phyloP scores from a whole-genome alignment of 2,329 filamentous ascomycete genomes.

The Ascochyta fabae region DNA sequence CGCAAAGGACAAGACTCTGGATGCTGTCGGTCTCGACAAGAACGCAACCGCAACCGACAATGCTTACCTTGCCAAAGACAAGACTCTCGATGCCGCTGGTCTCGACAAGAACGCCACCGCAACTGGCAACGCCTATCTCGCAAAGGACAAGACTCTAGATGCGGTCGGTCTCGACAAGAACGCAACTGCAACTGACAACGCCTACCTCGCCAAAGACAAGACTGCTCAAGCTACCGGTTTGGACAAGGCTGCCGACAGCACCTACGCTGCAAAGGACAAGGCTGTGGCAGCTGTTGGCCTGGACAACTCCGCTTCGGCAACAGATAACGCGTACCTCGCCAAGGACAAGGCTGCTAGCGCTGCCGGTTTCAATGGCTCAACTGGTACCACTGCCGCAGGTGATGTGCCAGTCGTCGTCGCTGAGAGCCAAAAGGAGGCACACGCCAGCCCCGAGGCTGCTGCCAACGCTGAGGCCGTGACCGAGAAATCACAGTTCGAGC shows the following conservation, averaged over 20 bases:
- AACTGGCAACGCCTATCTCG: slow-evolving; percentile 42
- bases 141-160: slow-evolving; percentile 5
- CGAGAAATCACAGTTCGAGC: slow-evolving; percentile 73
- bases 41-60: slow-evolving; percentile 64
- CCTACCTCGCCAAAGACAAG: slow-evolving; percentile 23
- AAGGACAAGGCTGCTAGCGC: slow-evolving; percentile 46
- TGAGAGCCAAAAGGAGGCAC: slow-evolving; percentile 72
- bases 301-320: slow-evolving; percentile 46
- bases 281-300: slow-evolving; percentile 48
- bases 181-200: slow-evolving; percentile 48
- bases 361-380: slow-evolving; percentile 34
- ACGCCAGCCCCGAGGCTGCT: slow-evolving; percentile 68
- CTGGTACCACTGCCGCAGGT: slow-evolving; percentile 40
- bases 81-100: slow-evolving; percentile 19
- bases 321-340: slow-evolving; percentile 26
- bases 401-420: slow-evolving; percentile 66
- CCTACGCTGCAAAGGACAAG: slow-evolving; percentile 20
- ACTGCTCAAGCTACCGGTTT: slow-evolving; percentile 31
- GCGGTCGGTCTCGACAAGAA: slow-evolving; percentile 45
- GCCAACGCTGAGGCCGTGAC: slow-evolving; percentile 67
- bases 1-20: slow-evolving; percentile 72
- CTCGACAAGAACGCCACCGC: slow-evolving; percentile 51
- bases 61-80: slow-evolving; percentile 32
- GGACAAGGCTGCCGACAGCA: slow-evolving; percentile 33
- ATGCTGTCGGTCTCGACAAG: slow-evolving; percentile 64